These are phyloP conservation scores for Penicillium pancosmium DNA, from an alignment of 495 filamentous ascomycete species.

Conservation along the genomic window DNA sequence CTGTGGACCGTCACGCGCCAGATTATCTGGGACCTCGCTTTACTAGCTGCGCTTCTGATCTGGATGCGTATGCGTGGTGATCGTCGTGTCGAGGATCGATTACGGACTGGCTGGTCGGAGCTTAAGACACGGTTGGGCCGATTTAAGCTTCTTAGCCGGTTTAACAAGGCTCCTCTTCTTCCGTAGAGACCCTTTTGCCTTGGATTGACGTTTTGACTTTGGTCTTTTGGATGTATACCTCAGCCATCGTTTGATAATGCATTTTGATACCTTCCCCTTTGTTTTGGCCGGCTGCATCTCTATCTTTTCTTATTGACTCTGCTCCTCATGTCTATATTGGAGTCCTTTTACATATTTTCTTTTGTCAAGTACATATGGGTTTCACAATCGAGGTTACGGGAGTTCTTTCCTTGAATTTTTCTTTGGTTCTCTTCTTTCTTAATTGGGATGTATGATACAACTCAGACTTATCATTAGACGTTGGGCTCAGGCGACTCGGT, in stretches of 20 bases:
- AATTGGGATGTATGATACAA: conserved; percentile 12
- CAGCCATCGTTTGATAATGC: neutral
- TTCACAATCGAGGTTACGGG: conserved; percentile 23
- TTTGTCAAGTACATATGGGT: conserved; percentile 38
- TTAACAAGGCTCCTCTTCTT: conserved; percentile 28
- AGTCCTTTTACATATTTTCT: conserved; percentile 19
- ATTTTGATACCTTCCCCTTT: conserved; percentile 7
- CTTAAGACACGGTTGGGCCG: conserved; percentile 61
- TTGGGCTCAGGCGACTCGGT: neutral
- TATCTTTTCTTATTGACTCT: conserved; percentile 9
- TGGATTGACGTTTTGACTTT: neutral
- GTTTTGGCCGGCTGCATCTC: neutral
- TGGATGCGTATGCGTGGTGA: conserved; percentile 83
- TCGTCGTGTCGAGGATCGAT: conserved; percentile 73
- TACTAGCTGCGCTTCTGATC: conserved; percentile 70
- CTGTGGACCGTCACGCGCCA: conserved; percentile 73
- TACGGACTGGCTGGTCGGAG: conserved; percentile 64
- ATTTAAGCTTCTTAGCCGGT: conserved; percentile 37
- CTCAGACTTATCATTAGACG: neutral
- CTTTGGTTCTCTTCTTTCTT: conserved; percentile 4
- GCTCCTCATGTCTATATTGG: conserved; percentile 16
- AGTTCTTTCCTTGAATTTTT: conserved; percentile 14
- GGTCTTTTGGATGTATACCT: neutral
- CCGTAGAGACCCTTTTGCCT: conserved; percentile 16
- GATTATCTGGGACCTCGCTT: conserved; percentile 66